These are phyloP conservation scores for Coelastrella sp. DNA, from an alignment of 139 green algal genomes.

Conservation along the genomic window DNA sequence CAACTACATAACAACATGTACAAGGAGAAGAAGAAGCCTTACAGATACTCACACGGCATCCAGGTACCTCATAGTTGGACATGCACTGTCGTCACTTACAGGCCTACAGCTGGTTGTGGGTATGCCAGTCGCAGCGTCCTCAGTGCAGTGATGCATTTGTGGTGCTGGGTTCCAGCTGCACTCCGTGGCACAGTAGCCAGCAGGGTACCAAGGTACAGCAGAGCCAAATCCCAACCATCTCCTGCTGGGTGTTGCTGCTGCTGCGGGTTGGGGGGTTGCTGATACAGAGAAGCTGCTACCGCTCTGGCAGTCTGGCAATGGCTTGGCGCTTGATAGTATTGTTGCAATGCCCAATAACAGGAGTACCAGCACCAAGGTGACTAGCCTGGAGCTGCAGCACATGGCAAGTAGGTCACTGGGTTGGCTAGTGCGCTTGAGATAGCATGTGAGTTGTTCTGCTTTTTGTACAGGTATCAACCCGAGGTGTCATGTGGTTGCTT, in stretches of 20 bases:
- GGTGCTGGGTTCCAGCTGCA: slow-evolving; percentile 21
- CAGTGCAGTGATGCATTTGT: slow-evolving; percentile 6
- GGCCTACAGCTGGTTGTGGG: background rate
- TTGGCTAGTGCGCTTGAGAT: too few species aligned
- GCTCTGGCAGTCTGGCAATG: background rate
- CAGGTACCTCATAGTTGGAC: slow-evolving; percentile 27
- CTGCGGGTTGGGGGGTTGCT: background rate
- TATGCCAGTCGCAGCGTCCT: background rate
- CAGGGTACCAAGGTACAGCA: background rate
- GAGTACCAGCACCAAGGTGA: background rate
- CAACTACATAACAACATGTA: too few species aligned
- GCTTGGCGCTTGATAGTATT: background rate
- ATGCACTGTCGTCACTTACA: background rate
- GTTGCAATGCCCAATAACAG: background rate
- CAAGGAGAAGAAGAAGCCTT: too few species aligned
- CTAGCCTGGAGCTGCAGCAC: background rate
- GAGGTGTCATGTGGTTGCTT: too few species aligned
- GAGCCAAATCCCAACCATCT: slow-evolving; percentile 26
- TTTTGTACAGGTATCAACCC: too few species aligned
- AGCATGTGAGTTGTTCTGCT: too few species aligned
- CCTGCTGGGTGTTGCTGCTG: background rate
- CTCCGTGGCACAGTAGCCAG: slow-evolving; percentile 32
- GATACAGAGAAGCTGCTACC: slow-evolving; percentile 14
- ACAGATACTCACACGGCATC: slow-evolving; percentile 39
- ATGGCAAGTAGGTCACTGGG: too few species aligned